Evolutionary conservation across 2,329 filamentous ascomycete species (phyloP).

Genomic region (Hirsutella rhossiliensis): DNA sequence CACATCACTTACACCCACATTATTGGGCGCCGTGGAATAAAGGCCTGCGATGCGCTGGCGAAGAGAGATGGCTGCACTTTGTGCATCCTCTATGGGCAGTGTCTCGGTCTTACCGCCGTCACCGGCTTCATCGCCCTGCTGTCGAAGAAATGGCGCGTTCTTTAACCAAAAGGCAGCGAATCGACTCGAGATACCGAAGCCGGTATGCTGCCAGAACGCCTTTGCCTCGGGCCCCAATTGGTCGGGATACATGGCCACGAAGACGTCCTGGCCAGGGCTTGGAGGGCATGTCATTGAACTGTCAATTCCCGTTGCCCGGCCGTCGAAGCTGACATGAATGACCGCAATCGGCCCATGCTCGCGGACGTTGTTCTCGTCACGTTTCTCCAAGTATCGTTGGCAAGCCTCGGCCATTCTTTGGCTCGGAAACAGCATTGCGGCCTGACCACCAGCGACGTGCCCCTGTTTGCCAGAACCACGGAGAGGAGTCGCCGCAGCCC

Average conservation of each 20-base stretch:
- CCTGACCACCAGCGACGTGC: neutral
- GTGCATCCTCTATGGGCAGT: conserved; percentile 3
- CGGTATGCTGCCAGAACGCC: conserved; percentile 18
- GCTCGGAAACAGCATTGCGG: conserved; percentile 8
- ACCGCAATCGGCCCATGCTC: neutral
- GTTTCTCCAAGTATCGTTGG: conserved; percentile 7
- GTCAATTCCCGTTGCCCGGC: neutral
- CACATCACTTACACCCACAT: conserved; percentile 21
- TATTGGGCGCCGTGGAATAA: conserved; percentile 6
- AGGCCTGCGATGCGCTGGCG: conserved; percentile 9
- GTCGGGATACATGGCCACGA: conserved; percentile 6
- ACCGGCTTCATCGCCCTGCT: neutral
- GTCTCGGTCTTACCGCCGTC: neutral
- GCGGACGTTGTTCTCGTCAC: neutral
- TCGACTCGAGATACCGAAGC: conserved; percentile 16
- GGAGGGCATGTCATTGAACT: neutral
- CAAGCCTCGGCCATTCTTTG: conserved; percentile 6
- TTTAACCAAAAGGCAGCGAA: conserved; percentile 13
- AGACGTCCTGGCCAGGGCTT: conserved; percentile 5
- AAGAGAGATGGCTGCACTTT: conserved; percentile 5
- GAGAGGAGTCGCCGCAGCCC: conserved; percentile 1
- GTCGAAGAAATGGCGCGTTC: conserved; percentile 8
- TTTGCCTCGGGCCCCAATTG: conserved; percentile 10
- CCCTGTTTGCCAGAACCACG: neutral
- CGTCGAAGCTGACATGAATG: conserved; percentile 6